Conservation (phyloP, 2,329 filamentous ascomycete species). For the Clonostachys chloroleuca region DNA sequence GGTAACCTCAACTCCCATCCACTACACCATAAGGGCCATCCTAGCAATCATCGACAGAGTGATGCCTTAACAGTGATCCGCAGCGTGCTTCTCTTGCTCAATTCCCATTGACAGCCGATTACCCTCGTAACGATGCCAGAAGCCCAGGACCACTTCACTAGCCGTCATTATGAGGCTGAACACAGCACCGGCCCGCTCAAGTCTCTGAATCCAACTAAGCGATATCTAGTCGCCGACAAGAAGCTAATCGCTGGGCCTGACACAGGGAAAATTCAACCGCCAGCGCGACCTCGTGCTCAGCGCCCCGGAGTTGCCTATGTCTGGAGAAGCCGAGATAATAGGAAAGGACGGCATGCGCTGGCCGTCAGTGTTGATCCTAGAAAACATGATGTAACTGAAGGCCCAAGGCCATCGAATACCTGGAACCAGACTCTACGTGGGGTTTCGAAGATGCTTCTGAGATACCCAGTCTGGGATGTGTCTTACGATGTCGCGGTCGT, state of each 20-base stretch:
- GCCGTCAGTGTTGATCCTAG: background rate
- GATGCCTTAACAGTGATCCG: too few relatives aligned
- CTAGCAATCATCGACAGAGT: too few relatives aligned
- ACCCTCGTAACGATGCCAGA: background rate
- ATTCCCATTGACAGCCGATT: too few relatives aligned
- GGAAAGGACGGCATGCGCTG: background rate
- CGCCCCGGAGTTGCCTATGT: background rate
- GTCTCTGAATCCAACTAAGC: background rate
- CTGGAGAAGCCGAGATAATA: background rate
- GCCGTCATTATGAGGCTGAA: background rate
- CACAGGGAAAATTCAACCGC: background rate
- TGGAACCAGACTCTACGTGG: background rate
- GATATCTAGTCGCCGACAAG: background rate
- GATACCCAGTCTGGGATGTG: constrained; percentile 13
- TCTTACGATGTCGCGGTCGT: constrained; percentile 10
- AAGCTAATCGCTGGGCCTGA: background rate
- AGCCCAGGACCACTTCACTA: background rate
- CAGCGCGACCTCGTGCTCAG: background rate
- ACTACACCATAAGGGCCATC: too few relatives aligned
- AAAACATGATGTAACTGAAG: background rate
- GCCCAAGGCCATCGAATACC: background rate
- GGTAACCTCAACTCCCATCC: too few relatives aligned
- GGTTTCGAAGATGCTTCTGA: constrained; percentile 6
- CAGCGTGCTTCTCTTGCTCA: too few relatives aligned
- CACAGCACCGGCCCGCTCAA: background rate